These are phyloP conservation scores for Pichia sp. DNA, from an alignment of 1,139 yeast genomes.

Conservation along the genomic window DNA sequence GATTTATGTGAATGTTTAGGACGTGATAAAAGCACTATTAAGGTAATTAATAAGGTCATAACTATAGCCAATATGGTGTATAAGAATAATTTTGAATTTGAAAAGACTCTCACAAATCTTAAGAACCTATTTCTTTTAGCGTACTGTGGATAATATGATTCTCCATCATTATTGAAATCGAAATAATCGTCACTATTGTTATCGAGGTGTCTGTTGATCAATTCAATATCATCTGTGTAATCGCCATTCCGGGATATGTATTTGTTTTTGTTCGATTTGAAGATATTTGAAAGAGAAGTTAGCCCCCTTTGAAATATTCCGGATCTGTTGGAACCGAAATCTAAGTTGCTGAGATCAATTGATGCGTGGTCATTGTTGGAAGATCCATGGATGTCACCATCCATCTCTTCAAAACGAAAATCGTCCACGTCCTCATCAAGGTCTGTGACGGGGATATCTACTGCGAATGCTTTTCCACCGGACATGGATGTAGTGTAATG, in stretches of 20 bases:
- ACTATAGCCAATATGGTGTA: neutral
- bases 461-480: slow-evolving; percentile 30
- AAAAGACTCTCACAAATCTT: neutral
- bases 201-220: slow-evolving; percentile 6
- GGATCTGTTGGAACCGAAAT: slow-evolving; percentile 7
- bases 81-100: slow-evolving; percentile 3
- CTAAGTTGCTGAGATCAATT: slow-evolving; percentile 23
- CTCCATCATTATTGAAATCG: slow-evolving; percentile 1
- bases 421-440: slow-evolving; percentile 53
- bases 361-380: slow-evolving; percentile 9
- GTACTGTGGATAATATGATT: neutral
- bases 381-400: neutral
- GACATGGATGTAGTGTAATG: slow-evolving; percentile 5
- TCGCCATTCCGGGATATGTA: slow-evolving; percentile 3
- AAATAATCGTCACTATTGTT: slow-evolving; percentile 1
- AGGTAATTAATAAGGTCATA: slow-evolving; percentile 5
- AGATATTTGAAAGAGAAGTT: slow-evolving; percentile 5
- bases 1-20: too few species aligned
- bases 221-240: slow-evolving; percentile 14
- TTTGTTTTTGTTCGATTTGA: slow-evolving; percentile 8
- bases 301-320: neutral
- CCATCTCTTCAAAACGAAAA: slow-evolving; percentile 33
- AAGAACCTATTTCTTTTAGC: neutral
- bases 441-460: slow-evolving; percentile 58
- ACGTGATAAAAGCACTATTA: slow-evolving; percentile 10